Conservation (phyloP, 768 basidiomycete genomes). For the Lyophyllum semitale region DNA sequence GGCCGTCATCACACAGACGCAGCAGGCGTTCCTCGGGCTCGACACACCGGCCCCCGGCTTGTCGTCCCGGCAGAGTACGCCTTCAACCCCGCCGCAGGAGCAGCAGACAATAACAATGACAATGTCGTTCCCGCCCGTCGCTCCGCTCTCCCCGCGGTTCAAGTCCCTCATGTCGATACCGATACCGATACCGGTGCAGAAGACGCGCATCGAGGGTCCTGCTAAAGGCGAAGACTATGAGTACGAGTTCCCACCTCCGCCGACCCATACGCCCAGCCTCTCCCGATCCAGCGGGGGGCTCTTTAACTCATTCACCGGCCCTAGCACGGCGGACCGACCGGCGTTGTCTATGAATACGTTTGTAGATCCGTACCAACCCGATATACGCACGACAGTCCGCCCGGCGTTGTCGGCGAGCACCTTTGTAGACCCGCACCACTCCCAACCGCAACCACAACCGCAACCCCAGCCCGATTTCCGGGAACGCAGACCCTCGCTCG, state of each 20-base stretch:
- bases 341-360: too few species aligned
- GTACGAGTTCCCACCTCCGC: constrained; percentile 12
- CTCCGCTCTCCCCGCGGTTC: constrained; percentile 20
- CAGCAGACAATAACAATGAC: too few species aligned
- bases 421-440: too few species aligned
- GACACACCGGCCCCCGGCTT: not conserved
- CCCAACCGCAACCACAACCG: too few species aligned
- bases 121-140: constrained; percentile 19
- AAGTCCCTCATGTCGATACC: not conserved
- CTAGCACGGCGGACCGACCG: too few species aligned
- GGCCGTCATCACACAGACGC: constrained; percentile 9
- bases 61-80: not conserved
- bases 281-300: too few species aligned
- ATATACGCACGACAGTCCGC: too few species aligned
- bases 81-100: not conserved
- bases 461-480: too few species aligned
- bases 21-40: not conserved
- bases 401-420: too few species aligned
- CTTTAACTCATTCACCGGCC: too few species aligned
- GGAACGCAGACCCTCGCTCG: constrained; percentile 29
- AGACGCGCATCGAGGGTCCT: not conserved
- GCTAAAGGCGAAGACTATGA: constrained; percentile 1
- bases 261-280: constrained; percentile 9
- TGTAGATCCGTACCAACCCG: too few species aligned
- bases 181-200: not conserved